Base-by-base conservation (phyloP, 768 basidiomycete genomes). In the Crepidotus variabilis region DNA sequence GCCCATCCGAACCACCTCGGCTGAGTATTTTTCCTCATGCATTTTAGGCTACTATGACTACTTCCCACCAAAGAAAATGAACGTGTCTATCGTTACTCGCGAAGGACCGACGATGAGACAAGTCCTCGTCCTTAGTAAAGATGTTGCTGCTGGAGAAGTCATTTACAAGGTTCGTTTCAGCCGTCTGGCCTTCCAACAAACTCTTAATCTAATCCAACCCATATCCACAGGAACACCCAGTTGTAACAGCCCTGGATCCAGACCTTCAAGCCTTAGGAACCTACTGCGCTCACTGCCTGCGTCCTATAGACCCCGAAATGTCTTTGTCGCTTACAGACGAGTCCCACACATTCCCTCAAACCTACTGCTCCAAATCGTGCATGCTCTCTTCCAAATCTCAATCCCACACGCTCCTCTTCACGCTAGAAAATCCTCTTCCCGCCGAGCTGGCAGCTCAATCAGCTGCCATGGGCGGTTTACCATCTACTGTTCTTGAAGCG, bases 281-380 rank as follows among this genome's bases (percentile, higher is more conserved):
- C 2, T 76, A 92, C 60, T 94, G 91, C 66, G 79, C 83, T 16
- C 83, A 89, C 60, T 94, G 91, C 66, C 75, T 93, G 61, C 81
- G 87, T 35, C 62, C 66, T 50, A 78, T 92, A 52, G 67, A 81
- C 55, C 67, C 76, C 22, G 76, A 69, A 54, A 67, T 72, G 51
- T 74, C 78, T 13, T 67, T 88, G 52, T 69, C 68, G 50, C 71
- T 78, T 2, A 66, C 65, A 54, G 69, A 71, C 45, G 85, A 86
- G 63, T 77, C 78, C 33, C 85, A 87, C 61, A 77, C 78, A 24
- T 76, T 90, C 52, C 61, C 71, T 34, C 81, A 84, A 18, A 78
- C 78, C 0, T 93, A 88, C 72, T 94, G 91, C 72, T 92, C 92
- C 7, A 76, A 79, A 60, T 78, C 78, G 8, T 92, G 90, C 63